A percentile compares a stretch with the other conserved stretches of the same genome.
Conservation (phyloP, 2,329 filamentous ascomycete genomes). For the Kalmusia sp. region DNA sequence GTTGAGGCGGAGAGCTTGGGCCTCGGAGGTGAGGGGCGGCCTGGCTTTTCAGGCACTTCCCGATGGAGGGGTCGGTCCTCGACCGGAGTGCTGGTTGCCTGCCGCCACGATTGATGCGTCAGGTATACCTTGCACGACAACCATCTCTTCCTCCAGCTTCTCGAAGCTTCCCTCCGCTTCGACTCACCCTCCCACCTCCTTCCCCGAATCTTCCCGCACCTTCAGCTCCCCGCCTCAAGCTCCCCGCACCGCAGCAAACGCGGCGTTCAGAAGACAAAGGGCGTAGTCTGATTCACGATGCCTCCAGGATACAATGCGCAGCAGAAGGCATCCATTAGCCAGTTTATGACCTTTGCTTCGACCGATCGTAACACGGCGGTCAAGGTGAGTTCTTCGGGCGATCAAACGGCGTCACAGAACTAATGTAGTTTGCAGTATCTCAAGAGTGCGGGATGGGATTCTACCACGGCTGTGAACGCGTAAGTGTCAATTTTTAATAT, state of each 20-base stretch:
- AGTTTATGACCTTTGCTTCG: slow-evolving; percentile 54
- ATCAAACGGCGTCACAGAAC: background rate
- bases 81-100: background rate
- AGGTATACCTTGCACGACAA: background rate
- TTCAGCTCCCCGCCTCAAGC: background rate
- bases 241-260: background rate
- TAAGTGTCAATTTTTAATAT: slow-evolving; percentile 42
- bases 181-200: background rate
- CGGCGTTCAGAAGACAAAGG: background rate
- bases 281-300: slow-evolving; percentile 37
- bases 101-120: background rate
- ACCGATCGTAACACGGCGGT: slow-evolving; percentile 54
- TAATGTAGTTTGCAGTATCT: slow-evolving; percentile 42
- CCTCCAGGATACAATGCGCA: slow-evolving; percentile 53
- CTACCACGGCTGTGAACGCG: slow-evolving; percentile 54
- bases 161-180: background rate
- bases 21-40: background rate
- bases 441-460: slow-evolving; percentile 55
- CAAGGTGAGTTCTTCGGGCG: slow-evolving; percentile 26
- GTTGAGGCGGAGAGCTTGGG: slow-evolving; percentile 4
- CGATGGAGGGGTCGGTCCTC: slow-evolving; percentile 2
- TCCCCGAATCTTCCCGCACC: background rate
- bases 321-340: slow-evolving; percentile 55
- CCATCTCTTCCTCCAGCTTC: background rate
- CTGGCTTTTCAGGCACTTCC: background rate